Evolutionary conservation across 2,329 filamentous ascomycete genomes (phyloP).

Genomic region (Raffaelea ambrosiae): DNA sequence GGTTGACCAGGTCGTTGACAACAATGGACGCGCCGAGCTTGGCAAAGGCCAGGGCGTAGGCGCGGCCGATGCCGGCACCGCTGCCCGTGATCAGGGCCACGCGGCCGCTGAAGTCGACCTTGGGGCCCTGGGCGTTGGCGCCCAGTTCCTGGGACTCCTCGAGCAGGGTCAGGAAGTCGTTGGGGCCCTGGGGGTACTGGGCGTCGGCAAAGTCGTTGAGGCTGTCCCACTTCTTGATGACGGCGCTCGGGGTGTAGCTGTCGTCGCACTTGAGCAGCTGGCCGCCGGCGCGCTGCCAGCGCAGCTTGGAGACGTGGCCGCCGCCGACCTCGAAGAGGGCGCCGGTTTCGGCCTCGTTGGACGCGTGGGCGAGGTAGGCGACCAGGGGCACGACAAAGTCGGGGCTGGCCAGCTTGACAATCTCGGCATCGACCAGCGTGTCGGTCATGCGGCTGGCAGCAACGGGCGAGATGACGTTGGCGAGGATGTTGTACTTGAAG

Average conservation of each 20-base stretch:
- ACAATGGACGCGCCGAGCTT: conserved; percentile 77
- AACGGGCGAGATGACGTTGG: conserved; percentile 91
- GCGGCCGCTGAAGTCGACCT: conserved; percentile 73
- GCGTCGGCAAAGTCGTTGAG: conserved; percentile 75
- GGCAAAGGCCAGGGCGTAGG: conserved; percentile 78
- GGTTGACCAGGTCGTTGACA: conserved; percentile 92
- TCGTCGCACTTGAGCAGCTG: conserved; percentile 83
- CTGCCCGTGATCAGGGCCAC: conserved; percentile 83
- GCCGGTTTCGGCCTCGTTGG: conserved; percentile 74
- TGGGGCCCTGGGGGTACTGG: conserved; percentile 73
- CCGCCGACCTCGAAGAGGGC: conserved; percentile 90
- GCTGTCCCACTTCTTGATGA: conserved; percentile 83
- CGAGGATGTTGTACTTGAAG: conserved; percentile 92
- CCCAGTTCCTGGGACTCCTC: conserved; percentile 75
- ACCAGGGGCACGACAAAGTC: conserved; percentile 95
- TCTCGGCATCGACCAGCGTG: conserved; percentile 91
- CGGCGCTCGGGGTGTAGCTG: conserved; percentile 76
- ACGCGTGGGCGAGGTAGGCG: conserved; percentile 77
- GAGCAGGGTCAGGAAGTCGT: conserved; percentile 79
- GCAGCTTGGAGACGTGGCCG: conserved; percentile 83
- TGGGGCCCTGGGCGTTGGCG: conserved; percentile 62
- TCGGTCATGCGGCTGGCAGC: conserved; percentile 93
- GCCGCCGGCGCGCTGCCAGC: conserved; percentile 90
- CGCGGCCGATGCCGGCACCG: conserved; percentile 82
- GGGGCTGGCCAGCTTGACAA: conserved; percentile 76